A percentile compares a stretch with the other conserved stretches of the same genome.
Evolutionary conservation across 176 grass and related monocot species (phyloP).

Genomic region (Bonia amplexicaulis): DNA sequence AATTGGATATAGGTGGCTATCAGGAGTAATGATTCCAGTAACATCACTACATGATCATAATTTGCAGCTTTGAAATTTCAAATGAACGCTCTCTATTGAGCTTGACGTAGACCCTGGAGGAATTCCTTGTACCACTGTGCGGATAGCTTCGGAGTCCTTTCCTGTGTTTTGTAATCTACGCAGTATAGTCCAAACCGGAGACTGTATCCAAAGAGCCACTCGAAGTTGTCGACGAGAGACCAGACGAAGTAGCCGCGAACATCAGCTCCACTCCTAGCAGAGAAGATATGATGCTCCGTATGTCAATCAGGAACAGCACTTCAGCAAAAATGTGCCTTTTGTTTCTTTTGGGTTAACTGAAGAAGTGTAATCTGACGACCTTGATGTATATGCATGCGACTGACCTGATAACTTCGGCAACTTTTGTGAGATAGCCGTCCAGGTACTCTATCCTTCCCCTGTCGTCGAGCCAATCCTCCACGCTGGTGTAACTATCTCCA

Average conservation of each 20-base stretch:
- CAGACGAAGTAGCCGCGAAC: slow-evolving; percentile 73
- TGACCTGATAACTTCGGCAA: slow-evolving; percentile 57
- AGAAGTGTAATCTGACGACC: background rate
- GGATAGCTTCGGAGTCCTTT: slow-evolving; percentile 56
- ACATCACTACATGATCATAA: background rate
- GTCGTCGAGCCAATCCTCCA: slow-evolving; percentile 53
- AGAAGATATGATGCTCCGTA: background rate
- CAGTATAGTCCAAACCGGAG: slow-evolving; percentile 61
- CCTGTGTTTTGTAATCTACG: slow-evolving; percentile 49
- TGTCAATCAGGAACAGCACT: background rate
- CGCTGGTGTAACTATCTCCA: background rate
- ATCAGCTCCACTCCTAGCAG: slow-evolving; percentile 55
- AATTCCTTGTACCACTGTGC: slow-evolving; percentile 55
- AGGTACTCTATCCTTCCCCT: slow-evolving; percentile 42
- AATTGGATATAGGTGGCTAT: background rate
- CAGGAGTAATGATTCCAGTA: background rate
- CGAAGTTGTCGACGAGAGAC: slow-evolving; percentile 68
- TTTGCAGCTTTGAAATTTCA: background rate
- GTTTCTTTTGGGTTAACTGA: background rate
- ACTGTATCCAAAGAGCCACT: slow-evolving; percentile 54
- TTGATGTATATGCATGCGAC: background rate
- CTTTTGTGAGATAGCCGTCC: slow-evolving; percentile 41
- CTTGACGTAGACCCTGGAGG: slow-evolving; percentile 20
- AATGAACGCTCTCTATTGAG: background rate
- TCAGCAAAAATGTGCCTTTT: background rate